Base-by-base conservation (phyloP, 2,329 filamentous ascomycete species). In the Sclerotinia glacialis region DNA sequence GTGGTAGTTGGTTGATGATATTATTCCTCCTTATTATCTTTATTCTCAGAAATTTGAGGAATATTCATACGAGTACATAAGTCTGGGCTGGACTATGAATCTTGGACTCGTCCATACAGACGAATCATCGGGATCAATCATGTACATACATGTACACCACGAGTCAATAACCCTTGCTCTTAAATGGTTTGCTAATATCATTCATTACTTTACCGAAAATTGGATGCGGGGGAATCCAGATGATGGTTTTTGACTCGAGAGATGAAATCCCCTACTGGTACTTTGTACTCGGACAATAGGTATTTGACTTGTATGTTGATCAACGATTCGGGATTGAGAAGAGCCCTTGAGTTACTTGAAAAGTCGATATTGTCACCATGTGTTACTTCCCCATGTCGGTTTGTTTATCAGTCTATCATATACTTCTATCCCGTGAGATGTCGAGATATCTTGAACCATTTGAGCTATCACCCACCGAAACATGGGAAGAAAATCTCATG, bases 181-280 rank as follows among this genome's bases (percentile, higher is more conserved):
- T n/a, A 9, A 40, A 8, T 23, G 37, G 28, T 54, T 8, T 16
- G 7, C 9, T 28, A 28, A 18, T 52, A 28, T 12, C 16, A 52
- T 31, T 12, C 16, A 52, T 31, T 52, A 21, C 50, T 21, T 16
- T n/a, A 14, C 0, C 12, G 52, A 54, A 37, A 37, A 23, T 11
- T 11, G 5, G 50, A 26, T 55, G 34, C 53, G 53, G 53, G 53
- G 53, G 12, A 55, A 55, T 55, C 53, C 34, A 55, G 53, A 54
- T 54, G 31, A 4, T 54, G 21, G 34, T 37, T 37, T 37, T 37
- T 37, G 34, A 37, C 34, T 37, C 34, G 34, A 37, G 52, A 54
- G 11, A 37, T 28, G 31, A 54, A 31, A 37, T 37, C 52, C 28
- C 52, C 52, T 37, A 54, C 21, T 37, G 16, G 52, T 54, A 16